Evolutionary conservation across 2,329 filamentous ascomycete genomes (phyloP).

Genomic region (Simplicillium aogashimaense): DNA sequence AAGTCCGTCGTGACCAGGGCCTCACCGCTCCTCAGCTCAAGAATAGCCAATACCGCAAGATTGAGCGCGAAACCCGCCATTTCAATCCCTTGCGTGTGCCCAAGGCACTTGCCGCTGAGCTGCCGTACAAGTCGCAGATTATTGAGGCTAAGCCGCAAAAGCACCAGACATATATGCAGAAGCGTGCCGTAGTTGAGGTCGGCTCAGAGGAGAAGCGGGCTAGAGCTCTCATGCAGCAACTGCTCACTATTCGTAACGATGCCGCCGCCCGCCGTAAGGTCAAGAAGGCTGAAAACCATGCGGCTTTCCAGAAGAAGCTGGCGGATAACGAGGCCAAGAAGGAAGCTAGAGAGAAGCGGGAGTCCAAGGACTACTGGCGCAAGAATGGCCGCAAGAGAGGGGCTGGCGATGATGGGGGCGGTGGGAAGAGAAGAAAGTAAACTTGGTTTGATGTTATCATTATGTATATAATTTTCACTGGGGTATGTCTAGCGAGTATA

Average conservation of each 20-base stretch:
- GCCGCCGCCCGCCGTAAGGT: constrained; percentile 72
- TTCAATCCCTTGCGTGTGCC: constrained; percentile 77
- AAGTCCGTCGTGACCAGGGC: constrained; percentile 70
- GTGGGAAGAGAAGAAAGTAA: constrained; percentile 18
- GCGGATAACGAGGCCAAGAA: constrained; percentile 78
- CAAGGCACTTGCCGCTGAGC: constrained; percentile 65
- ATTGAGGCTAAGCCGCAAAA: constrained; percentile 69
- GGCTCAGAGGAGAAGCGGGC: constrained; percentile 84
- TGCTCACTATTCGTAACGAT: constrained; percentile 83
- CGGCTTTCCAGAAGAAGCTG: constrained; percentile 73
- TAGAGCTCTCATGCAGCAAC: constrained; percentile 81
- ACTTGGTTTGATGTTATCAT: neutral
- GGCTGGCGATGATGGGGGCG: constrained; percentile 28
- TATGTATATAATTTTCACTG: no score
- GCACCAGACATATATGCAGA: constrained; percentile 83
- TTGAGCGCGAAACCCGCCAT: constrained; percentile 58
- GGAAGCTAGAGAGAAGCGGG: constrained; percentile 75
- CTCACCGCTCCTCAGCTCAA: constrained; percentile 69
- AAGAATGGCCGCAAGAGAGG: constrained; percentile 70
- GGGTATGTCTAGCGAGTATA: no score
- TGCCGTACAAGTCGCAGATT: constrained; percentile 92
- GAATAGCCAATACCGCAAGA: constrained; percentile 73
- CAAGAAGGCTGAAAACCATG: constrained; percentile 82
- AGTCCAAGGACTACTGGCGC: constrained; percentile 87
- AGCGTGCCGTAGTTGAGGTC: constrained; percentile 79